These are phyloP conservation scores for Lentinula aciculospora DNA, from an alignment of 768 basidiomycete species.

Conservation along the genomic window DNA sequence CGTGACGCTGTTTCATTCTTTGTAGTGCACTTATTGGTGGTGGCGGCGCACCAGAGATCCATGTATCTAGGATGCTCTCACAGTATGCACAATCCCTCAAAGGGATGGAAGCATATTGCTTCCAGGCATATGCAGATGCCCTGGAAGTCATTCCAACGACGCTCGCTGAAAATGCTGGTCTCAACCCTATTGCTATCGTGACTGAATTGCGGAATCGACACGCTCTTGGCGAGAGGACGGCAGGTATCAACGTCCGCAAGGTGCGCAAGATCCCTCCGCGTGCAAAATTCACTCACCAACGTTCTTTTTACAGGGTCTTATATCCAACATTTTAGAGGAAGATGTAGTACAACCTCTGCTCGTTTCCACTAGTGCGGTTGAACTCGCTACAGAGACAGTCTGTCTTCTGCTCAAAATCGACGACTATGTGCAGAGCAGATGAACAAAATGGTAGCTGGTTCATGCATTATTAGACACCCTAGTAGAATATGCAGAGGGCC, in stretches of 20 bases:
- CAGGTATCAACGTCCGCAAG: constrained; percentile 98
- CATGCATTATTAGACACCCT: too few relatives aligned
- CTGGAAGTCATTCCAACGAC: constrained; percentile 98
- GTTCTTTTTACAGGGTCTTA: constrained; percentile 66
- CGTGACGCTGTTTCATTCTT: neutral
- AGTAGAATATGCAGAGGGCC: too few relatives aligned
- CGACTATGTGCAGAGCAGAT: constrained; percentile 83
- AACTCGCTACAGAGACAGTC: constrained; percentile 96
- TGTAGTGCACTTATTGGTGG: constrained; percentile 87
- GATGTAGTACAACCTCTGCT: constrained; percentile 95
- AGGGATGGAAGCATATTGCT: constrained; percentile 99
- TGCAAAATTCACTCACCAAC: neutral
- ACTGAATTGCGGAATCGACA: constrained; percentile 97
- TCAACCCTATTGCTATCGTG: constrained; percentile 97
- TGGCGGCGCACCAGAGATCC: constrained; percentile 97
- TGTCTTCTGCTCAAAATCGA: constrained; percentile 94
- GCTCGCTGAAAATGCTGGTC: constrained; percentile 95
- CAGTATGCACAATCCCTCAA: constrained; percentile 90
- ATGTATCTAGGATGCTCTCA: constrained; percentile 86
- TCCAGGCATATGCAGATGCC: constrained; percentile 97
- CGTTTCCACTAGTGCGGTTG: constrained; percentile 92
- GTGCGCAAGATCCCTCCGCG: constrained; percentile 33
- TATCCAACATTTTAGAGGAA: constrained; percentile 96
- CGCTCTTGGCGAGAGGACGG: constrained; percentile 88
- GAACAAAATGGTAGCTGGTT: constrained; percentile 15